phyloP scores from a whole-genome alignment of 2,329 filamentous ascomycete species.

The Cytospora leucostoma region DNA sequence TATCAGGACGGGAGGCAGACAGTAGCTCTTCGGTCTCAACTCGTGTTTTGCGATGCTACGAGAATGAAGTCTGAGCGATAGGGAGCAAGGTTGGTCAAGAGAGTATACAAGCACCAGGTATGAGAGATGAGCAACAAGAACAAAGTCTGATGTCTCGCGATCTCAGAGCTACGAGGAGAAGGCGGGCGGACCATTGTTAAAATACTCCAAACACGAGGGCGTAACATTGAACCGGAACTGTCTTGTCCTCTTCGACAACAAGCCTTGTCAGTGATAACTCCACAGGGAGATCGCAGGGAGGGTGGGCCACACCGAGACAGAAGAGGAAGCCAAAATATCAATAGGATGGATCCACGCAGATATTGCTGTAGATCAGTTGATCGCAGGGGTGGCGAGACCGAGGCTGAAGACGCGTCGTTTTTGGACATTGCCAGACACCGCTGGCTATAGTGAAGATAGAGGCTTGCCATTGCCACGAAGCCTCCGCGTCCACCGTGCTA shows the following conservation, averaged over 20 bases:
- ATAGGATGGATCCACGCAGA: not conserved
- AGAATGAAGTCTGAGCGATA: not conserved
- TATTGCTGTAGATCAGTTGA: not conserved
- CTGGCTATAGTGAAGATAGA: not conserved
- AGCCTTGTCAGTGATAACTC: not conserved
- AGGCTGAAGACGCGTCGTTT: not conserved
- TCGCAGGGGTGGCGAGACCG: not conserved
- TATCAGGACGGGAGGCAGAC: not conserved
- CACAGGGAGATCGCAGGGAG: not conserved
- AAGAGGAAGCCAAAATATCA: not conserved
- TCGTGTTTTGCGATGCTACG: not conserved
- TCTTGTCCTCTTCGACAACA: not conserved
- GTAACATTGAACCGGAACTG: not conserved
- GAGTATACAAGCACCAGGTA: not conserved
- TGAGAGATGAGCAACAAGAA: not conserved
- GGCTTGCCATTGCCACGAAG: not conserved
- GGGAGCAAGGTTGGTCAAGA: not conserved
- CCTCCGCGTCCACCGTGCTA: not conserved
- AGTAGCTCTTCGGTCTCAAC: not conserved
- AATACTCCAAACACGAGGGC: slow-evolving; percentile 1
- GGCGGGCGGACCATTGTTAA: slow-evolving; percentile 11
- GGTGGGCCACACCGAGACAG: not conserved
- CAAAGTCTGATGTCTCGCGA: not conserved
- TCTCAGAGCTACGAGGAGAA: not conserved
- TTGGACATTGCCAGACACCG: not conserved